Evolutionary conservation across 768 basidiomycete species (phyloP).

Genomic region (Pleurotus pulmonarius): DNA sequence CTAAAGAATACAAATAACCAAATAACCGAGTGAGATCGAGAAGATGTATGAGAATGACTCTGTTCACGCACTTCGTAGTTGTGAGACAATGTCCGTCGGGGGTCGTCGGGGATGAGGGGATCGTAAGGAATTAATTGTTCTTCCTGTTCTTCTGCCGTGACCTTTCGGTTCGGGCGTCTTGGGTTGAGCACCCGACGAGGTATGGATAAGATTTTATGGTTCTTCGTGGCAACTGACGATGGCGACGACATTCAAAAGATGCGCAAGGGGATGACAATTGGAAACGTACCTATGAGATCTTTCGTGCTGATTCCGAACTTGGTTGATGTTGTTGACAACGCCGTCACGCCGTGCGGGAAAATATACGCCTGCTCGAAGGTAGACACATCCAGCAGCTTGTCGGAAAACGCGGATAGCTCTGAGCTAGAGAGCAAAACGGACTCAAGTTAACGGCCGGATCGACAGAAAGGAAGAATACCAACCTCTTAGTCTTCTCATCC

Average conservation of each 20-base stretch:
- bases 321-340: slow-evolving; percentile 74
- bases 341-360: slow-evolving; percentile 63
- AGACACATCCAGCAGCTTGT: slow-evolving; percentile 48
- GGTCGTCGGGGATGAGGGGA: slow-evolving; percentile 69
- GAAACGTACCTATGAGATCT: slow-evolving; percentile 73
- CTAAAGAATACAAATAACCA: slow-evolving; percentile 30
- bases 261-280: not conserved
- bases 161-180: slow-evolving; percentile 72
- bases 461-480: slow-evolving; percentile 17
- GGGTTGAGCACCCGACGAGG: slow-evolving; percentile 77
- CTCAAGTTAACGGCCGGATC: not conserved
- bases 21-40: not conserved
- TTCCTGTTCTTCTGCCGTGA: slow-evolving; percentile 74
- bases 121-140: slow-evolving; percentile 88
- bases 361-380: slow-evolving; percentile 67
- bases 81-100: slow-evolving; percentile 47
- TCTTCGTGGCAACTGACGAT: slow-evolving; percentile 67
- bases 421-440: slow-evolving; percentile 25
- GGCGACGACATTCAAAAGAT: not conserved
- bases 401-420: slow-evolving; percentile 43
- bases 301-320: slow-evolving; percentile 86
- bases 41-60: not conserved
- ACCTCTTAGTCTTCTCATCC: slow-evolving; percentile 76
- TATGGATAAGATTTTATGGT: slow-evolving; percentile 70
- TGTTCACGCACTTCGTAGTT: slow-evolving; percentile 33